phyloP scores from a whole-genome alignment of 2,329 filamentous ascomycete species.

The Phyllosticta capitalensis region DNA sequence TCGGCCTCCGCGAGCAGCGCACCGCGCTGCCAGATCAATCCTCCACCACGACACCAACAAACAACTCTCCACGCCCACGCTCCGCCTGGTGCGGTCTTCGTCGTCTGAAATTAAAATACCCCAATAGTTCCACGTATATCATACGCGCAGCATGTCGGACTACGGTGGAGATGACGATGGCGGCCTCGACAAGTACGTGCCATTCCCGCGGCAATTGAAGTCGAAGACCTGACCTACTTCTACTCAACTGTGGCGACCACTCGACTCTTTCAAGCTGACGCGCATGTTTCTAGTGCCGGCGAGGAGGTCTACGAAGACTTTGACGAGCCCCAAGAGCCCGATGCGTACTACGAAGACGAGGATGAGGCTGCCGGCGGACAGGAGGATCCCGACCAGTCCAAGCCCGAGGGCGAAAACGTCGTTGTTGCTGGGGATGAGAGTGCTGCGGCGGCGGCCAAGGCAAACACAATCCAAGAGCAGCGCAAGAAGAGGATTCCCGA shows the following conservation, averaged over 20 bases:
- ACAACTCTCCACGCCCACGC: neutral
- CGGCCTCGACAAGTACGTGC: slow-evolving; percentile 18
- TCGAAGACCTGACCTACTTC: neutral
- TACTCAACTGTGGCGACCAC: neutral
- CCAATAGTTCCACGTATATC: neutral
- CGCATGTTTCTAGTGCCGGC: neutral
- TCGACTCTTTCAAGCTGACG: neutral
- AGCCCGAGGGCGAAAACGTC: slow-evolving; percentile 23
- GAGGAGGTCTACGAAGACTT: slow-evolving; percentile 11
- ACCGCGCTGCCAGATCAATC: slow-evolving; percentile 3
- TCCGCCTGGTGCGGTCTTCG: neutral
- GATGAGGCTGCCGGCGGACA: slow-evolving; percentile 41
- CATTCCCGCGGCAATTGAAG: neutral
- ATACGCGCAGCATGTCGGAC: slow-evolving; percentile 32
- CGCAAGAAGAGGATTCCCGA: slow-evolving; percentile 82
- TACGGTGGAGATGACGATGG: slow-evolving; percentile 32
- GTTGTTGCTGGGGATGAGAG: slow-evolving; percentile 43
- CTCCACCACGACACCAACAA: slow-evolving; percentile 2
- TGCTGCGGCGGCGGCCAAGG: slow-evolving; percentile 29
- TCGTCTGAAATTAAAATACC: neutral
- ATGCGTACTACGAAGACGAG: slow-evolving; percentile 58
- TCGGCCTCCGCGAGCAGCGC: neutral
- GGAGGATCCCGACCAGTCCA: slow-evolving; percentile 23
- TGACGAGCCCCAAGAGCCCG: slow-evolving; percentile 50
- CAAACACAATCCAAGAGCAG: slow-evolving; percentile 47